Base-by-base conservation (phyloP, 2,329 filamentous ascomycete genomes). In the Allantophomopsis lycopodina region DNA sequence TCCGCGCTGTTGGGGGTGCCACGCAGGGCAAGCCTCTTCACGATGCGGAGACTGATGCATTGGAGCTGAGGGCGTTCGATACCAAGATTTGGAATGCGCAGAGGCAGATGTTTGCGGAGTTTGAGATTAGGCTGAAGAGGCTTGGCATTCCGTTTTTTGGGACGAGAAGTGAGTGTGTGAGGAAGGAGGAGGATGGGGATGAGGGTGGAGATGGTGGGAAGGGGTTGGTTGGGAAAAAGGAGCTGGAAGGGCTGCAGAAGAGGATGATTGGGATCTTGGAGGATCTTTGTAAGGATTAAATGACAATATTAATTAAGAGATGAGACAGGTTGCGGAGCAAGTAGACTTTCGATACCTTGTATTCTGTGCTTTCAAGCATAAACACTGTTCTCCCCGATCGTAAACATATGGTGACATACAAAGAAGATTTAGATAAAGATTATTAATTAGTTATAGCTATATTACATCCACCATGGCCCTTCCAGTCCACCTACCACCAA, bases 71-170 rank as follows among this genome's bases (percentile, higher is more conserved):
- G 21, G 61, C 61, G 15, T 81, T 76, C 50, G 75, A 81, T 46
- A 56, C 59, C 39, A 82, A 82, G 50, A 71, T 82, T 13, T 71
- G 79, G 48, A 65, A 61, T 40, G 76, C 75, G 2, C 68, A 71
- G 38, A 57, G 58, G 32, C 61, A 70, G 10, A 79, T 83, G 76
- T 64, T 69, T 0, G 61, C 64, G n/a, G 67, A 68, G 12, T 71
- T 79, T 56, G 63, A 61, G 6, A 54, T 57, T 1, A 71, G 74
- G 46, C 54, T 83, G 36, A 70, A 71, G 41, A 60, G 56, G 7
- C 53, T 81, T 23, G 73, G 69, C 7, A 66, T 79, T 30, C 75
- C 75, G 0, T 79, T 79, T 51, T 79, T 77, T 49, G 68, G 66
- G 5, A 67, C 70, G 20, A 62, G 60, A 40, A 48, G 56, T 32